These are phyloP conservation scores for Sugiyamaella castrensis DNA, from an alignment of 1,139 yeast species.

Conservation along the genomic window DNA sequence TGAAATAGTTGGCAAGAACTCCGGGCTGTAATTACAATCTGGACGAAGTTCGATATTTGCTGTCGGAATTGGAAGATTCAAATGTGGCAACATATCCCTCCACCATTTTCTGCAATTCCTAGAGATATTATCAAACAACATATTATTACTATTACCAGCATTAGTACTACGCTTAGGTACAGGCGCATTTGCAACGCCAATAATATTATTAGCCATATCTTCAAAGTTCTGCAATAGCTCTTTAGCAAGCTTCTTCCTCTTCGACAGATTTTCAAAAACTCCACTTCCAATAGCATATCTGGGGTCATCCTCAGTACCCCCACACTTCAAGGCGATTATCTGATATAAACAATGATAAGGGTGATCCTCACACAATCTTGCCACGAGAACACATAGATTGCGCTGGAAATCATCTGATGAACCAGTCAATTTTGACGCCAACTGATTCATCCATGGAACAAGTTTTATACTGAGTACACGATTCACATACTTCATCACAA, in stretches of 20 bases:
- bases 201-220: slow-evolving; percentile 49
- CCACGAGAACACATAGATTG: slow-evolving; percentile 50
- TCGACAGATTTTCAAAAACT: slow-evolving; percentile 15
- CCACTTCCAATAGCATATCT: slow-evolving; percentile 4
- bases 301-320: slow-evolving; percentile 1
- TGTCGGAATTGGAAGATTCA: slow-evolving; percentile 70
- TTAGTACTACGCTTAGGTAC: too few relatives aligned
- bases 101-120: slow-evolving; percentile 43
- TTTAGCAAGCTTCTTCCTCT: slow-evolving; percentile 1
- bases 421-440: slow-evolving; percentile 64
- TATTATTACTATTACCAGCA: too few relatives aligned
- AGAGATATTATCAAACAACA: background rate
- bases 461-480: slow-evolving; percentile 60
- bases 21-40: slow-evolving; percentile 45
- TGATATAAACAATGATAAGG: slow-evolving; percentile 79
- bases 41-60: slow-evolving; percentile 43
- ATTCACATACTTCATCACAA: slow-evolving; percentile 31
- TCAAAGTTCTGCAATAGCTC: slow-evolving; percentile 45
- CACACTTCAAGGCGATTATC: slow-evolving; percentile 42
- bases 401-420: slow-evolving; percentile 48
- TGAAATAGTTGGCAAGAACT: slow-evolving; percentile 46
- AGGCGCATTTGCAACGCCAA: slow-evolving; percentile 45
- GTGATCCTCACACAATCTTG: slow-evolving; percentile 54
- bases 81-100: slow-evolving; percentile 47
- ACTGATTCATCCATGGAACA: slow-evolving; percentile 79